Evolutionary conservation across 768 basidiomycete species (phyloP).

Genomic region (Rhizopogon vulgaris): DNA sequence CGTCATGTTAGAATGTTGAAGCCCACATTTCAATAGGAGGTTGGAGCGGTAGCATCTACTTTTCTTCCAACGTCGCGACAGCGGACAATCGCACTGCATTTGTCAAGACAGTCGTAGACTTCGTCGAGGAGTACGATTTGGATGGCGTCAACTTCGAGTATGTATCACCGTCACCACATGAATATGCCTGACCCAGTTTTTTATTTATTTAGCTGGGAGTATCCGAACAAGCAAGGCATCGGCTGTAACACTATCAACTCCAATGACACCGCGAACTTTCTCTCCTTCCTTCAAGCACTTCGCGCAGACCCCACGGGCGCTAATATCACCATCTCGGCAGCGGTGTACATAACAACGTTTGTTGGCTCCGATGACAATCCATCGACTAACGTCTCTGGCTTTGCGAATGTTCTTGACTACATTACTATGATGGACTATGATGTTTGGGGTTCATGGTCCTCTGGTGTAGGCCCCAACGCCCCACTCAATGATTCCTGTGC

Average conservation of each 20-base stretch:
- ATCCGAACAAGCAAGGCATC: slow-evolving; percentile 65
- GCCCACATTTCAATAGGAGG: slow-evolving; percentile 61
- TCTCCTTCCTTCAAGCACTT: slow-evolving; percentile 68
- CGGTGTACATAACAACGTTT: slow-evolving; percentile 64
- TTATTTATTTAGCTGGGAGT: slow-evolving; percentile 65
- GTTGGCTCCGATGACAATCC: slow-evolving; percentile 49
- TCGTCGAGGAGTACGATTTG: slow-evolving; percentile 44
- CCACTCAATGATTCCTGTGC: slow-evolving; percentile 78
- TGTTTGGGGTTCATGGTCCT: slow-evolving; percentile 46
- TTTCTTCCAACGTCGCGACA: slow-evolving; percentile 52
- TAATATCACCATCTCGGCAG: slow-evolving; percentile 67
- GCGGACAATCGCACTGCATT: slow-evolving; percentile 51
- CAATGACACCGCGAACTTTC: slow-evolving; percentile 73
- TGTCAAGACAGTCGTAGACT: slow-evolving; percentile 43
- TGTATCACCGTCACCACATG: slow-evolving; percentile 12
- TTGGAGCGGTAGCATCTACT: slow-evolving; percentile 59
- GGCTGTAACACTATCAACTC: slow-evolving; percentile 60
- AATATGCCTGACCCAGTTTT: background rate
- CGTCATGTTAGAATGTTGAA: slow-evolving; percentile 41
- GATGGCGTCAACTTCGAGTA: slow-evolving; percentile 67
- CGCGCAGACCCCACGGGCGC: slow-evolving; percentile 38
- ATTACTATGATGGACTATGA: slow-evolving; percentile 75
- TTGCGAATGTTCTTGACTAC: slow-evolving; percentile 67
- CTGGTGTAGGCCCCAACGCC: slow-evolving; percentile 71
- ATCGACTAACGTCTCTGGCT: slow-evolving; percentile 55